These are phyloP conservation scores for Colletotrichum scovillei DNA, from an alignment of 2,329 filamentous ascomycete genomes.

Conservation along the genomic window DNA sequence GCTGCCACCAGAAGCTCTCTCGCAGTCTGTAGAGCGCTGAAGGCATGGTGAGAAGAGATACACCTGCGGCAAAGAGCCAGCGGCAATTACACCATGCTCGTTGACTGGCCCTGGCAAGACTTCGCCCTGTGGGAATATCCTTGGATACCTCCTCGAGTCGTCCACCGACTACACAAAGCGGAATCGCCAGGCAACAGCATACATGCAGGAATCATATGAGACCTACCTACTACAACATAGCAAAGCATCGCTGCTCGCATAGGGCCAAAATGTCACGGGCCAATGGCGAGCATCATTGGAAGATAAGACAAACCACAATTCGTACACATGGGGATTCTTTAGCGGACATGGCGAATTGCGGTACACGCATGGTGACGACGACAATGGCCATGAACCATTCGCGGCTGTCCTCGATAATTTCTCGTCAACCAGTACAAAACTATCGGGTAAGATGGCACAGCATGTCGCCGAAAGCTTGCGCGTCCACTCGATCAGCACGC, in stretches of 20 bases:
- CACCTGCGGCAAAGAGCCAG: neutral
- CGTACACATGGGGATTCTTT: neutral
- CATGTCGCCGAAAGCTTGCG: conserved; percentile 24
- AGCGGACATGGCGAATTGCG: neutral
- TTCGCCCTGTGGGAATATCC: conserved; percentile 14
- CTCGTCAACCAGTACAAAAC: neutral
- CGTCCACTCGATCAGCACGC: conserved; percentile 15
- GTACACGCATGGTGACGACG: conserved; percentile 17
- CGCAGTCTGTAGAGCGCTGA: neutral
- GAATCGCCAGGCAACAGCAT: conserved; percentile 24
- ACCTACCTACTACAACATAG: neutral
- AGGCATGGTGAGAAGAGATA: neutral
- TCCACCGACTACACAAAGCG: neutral
- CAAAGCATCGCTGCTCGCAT: neutral
- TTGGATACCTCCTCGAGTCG: conserved; percentile 5
- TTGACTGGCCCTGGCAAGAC: neutral
- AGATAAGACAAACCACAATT: neutral
- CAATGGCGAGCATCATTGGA: neutral
- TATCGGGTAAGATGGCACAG: conserved; percentile 13
- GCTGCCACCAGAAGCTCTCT: conserved; percentile 2
- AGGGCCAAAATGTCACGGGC: neutral
- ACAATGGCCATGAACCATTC: neutral
- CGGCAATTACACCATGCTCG: neutral
- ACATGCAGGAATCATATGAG: conserved; percentile 30
- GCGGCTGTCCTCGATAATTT: neutral